Evolutionary conservation across 169 alveolate species (phyloP).

Genomic region (Babesia divergens): DNA sequence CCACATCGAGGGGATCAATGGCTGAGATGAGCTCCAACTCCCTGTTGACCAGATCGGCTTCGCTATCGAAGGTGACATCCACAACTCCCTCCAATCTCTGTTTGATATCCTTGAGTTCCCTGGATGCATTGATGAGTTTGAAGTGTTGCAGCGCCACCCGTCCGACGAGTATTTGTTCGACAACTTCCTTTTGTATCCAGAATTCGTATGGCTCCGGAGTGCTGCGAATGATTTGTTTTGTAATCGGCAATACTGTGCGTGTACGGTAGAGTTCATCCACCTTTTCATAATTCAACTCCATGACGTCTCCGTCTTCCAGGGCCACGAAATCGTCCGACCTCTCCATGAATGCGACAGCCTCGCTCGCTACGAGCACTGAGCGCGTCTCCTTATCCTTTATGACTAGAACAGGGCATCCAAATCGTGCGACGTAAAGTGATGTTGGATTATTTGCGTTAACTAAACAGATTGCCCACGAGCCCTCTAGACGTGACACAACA

Average conservation of each 20-base stretch:
- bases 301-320: constrained; percentile 55
- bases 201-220: constrained; percentile 85
- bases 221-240: constrained; percentile 21
- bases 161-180: constrained; percentile 81
- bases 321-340: constrained; percentile 88
- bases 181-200: constrained; percentile 89
- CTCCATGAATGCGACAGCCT: constrained; percentile 89
- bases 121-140: constrained; percentile 10
- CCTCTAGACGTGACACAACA: constrained; percentile 86
- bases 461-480: constrained; percentile 95
- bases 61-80: constrained; percentile 28
- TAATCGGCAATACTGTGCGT: constrained; percentile 59
- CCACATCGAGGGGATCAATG: constrained; percentile 17
- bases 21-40: constrained; percentile 35
- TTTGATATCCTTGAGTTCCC: not conserved
- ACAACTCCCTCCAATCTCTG: constrained; percentile 15
- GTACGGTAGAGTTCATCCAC: constrained; percentile 59
- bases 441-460: constrained; percentile 85
- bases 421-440: constrained; percentile 86
- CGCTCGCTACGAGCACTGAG: constrained; percentile 89
- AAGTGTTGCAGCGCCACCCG: constrained; percentile 37
- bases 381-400: constrained; percentile 79
- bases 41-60: constrained; percentile 7
- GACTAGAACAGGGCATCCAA: constrained; percentile 90
- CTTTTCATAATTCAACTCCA: constrained; percentile 36